Evolutionary conservation across 2,329 filamentous ascomycete species (phyloP), one percentile per base, ranked within the genome.

Genomic region (Penicillium vulpinum): DNA sequence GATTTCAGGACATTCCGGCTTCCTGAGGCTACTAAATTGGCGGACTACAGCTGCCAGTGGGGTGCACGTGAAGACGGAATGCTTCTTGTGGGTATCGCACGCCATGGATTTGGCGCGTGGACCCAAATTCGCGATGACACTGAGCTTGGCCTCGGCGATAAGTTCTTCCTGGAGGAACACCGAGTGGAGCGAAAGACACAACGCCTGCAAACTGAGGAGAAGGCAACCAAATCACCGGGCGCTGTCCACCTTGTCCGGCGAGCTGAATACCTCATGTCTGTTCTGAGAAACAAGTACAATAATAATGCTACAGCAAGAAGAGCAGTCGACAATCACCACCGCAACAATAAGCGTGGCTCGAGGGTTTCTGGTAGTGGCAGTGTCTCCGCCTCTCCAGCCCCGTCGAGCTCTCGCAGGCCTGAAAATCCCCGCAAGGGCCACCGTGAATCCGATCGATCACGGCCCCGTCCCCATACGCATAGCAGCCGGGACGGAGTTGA

Each of bases 151-250:
- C 87, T 99, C 78, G 79, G 81, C 2, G 92, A 96, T 67, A 97
- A 97, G 70, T 90, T 97, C 72, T 99, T 96, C 78, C 79, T 99
- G 1, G 94, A 99, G 72, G 95, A 99, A 74, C 92, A 97, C 73
- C 89, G 93, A n/a, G 93, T 97, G 18, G 94, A 96, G 73, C 94
- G 95, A 78, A 97, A 97, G 73, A 92, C 94, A 68, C 92, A 97
- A 74, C 88, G 94, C 35, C 78, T 85, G 61, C 86, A 86, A 67
- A 81, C 82, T 18, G 90, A 75, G n/a, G 72, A 74, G 28, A 78
- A 77, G 57, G 67, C 75, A 28, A 78, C 77, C 35, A 95, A 96
- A 69, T 96, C 93, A 3, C 94, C 94, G 4, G 94, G 94, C n/a
- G 93, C 94, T 22, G 94, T 99, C 28, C 94, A 99, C 72, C 86